A percentile compares a stretch with the other conserved stretches of the same genome.
phyloP scores from a whole-genome alignment of 441 rosid species.

The Metrosideros polymorpha region DNA sequence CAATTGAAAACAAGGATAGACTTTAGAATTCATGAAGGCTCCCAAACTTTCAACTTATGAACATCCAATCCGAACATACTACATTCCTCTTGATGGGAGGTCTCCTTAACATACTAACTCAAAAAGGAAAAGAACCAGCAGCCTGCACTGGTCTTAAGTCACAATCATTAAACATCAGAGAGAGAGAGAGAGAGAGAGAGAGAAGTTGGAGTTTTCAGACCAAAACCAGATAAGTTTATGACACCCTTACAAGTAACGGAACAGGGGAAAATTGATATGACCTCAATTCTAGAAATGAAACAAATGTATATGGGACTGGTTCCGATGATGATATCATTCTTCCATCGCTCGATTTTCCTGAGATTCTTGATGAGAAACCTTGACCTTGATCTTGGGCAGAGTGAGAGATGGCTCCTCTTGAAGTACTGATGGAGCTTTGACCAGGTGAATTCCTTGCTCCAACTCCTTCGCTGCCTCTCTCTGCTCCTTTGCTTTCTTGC shows the following conservation, averaged over 20 bases:
- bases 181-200: background rate
- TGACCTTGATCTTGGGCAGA: constrained; percentile 50
- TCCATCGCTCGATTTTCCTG: constrained; percentile 59
- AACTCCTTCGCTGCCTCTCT: constrained; percentile 26
- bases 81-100: background rate
- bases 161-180: background rate
- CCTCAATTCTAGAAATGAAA: background rate
- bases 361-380: constrained; percentile 21
- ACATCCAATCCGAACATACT: background rate
- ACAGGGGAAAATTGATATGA: background rate
- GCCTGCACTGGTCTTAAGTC: background rate
- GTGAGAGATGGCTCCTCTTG: constrained; percentile 24
- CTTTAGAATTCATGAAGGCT: background rate
- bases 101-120: background rate
- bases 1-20: background rate
- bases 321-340: constrained; percentile 27
- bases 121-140: background rate
- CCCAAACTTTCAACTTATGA: background rate
- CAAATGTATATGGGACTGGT: background rate
- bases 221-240: background rate
- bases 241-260: background rate
- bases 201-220: background rate
- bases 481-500: constrained; percentile 26
- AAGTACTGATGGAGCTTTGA: constrained; percentile 40
- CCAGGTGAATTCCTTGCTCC: constrained; percentile 37